Conservation (phyloP, 176 grass and related monocot genomes). For the Puccinellia tenuiflora region DNA sequence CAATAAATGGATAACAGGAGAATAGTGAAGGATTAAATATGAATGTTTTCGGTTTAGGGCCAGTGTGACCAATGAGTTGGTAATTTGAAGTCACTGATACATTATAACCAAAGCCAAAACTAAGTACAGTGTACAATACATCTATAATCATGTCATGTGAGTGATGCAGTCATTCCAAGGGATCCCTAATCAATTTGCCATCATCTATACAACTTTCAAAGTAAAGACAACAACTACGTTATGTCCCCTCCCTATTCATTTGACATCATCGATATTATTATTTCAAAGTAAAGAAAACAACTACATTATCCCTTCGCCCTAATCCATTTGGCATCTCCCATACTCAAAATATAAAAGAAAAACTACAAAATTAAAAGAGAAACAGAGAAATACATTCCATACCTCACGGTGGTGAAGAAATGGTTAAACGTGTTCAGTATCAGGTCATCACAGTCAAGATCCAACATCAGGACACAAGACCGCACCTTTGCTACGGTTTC, state of each 20-base stretch:
- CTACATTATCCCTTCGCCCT: background rate
- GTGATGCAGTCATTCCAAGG: background rate
- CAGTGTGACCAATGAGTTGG: background rate
- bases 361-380: background rate
- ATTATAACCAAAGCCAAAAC: background rate
- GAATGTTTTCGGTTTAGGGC: background rate
- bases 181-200: background rate
- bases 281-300: background rate
- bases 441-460: constrained; percentile 72
- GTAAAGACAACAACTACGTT: too few relatives aligned
- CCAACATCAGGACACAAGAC: constrained; percentile 83
- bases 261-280: background rate
- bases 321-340: background rate
- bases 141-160: background rate
- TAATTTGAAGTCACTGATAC: background rate
- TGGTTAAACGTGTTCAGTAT: constrained; percentile 67
- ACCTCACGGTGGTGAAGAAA: constrained; percentile 62
- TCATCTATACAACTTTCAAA: too few relatives aligned
- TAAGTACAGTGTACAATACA: background rate
- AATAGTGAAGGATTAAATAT: background rate
- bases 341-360: background rate
- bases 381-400: background rate
- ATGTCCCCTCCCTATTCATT: background rate
- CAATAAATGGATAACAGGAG: background rate
- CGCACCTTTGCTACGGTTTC: constrained; percentile 71